Evolutionary conservation across 305 asterid genomes (phyloP).

Genomic region (Caryopteris hybrid): DNA sequence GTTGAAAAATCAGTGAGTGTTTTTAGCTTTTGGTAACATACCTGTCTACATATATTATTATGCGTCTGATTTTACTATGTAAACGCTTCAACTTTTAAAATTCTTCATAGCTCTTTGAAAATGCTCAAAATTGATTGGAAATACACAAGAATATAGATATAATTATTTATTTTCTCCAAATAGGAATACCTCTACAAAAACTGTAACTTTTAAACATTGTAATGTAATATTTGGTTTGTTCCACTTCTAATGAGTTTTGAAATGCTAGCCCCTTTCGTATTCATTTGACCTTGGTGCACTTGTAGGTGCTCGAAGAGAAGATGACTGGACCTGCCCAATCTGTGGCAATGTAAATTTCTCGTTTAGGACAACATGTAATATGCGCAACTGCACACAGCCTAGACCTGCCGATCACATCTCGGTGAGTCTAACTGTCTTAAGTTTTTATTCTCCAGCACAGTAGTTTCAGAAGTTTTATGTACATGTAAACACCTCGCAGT

Average conservation of each 20-base stretch:
- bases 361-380: constrained; percentile 91
- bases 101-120: not conserved
- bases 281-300: constrained; percentile 14
- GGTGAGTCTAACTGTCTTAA: constrained; percentile 34
- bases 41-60: not conserved
- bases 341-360: constrained; percentile 91
- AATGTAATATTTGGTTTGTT: not conserved
- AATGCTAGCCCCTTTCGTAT: not conserved
- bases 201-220: not conserved
- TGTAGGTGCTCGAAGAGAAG: constrained; percentile 92
- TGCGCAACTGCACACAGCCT: constrained; percentile 94
- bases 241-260: not conserved
- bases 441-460: not conserved
- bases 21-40: not conserved
- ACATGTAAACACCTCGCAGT: not conserved
- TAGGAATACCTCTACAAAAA: not conserved
- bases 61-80: not conserved
- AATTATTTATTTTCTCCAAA: not conserved
- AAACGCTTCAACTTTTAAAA: not conserved
- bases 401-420: constrained; percentile 87
- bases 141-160: not conserved
- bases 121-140: not conserved
- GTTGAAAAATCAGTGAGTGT: not conserved
- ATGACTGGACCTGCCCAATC: constrained; percentile 97
- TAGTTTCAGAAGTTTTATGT: not conserved